Evolutionary conservation across 2,329 filamentous ascomycete species (phyloP).

Genomic region (Herpomyces periplanetae): DNA sequence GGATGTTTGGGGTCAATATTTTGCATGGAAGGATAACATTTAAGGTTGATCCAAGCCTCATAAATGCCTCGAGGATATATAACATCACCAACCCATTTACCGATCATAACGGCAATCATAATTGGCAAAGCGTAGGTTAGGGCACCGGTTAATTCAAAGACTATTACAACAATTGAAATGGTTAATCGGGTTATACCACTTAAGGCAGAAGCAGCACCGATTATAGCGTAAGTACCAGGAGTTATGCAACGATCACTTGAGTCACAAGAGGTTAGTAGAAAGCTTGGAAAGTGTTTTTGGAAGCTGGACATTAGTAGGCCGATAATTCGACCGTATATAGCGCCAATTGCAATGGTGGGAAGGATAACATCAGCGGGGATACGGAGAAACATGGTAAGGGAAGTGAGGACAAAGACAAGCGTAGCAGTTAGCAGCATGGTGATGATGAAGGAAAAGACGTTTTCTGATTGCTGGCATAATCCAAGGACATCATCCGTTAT

Average conservation of each 20-base stretch:
- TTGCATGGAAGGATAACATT: slow-evolving; percentile 78
- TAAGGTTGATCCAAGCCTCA: slow-evolving; percentile 86
- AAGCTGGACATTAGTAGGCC: slow-evolving; percentile 65
- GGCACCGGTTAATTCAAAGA: slow-evolving; percentile 90
- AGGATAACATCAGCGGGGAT: slow-evolving; percentile 84
- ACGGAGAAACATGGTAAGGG: slow-evolving; percentile 65
- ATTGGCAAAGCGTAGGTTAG: slow-evolving; percentile 87
- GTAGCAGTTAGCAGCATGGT: slow-evolving; percentile 41
- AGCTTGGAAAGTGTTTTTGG: slow-evolving; percentile 35
- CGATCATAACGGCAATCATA: slow-evolving; percentile 93
- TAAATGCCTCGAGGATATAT: slow-evolving; percentile 80
- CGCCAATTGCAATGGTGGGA: slow-evolving; percentile 80
- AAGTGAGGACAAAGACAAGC: slow-evolving; percentile 46
- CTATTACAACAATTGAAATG: slow-evolving; percentile 91
- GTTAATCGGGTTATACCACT: slow-evolving; percentile 84
- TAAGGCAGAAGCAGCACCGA: slow-evolving; percentile 73
- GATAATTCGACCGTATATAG: slow-evolving; percentile 49
- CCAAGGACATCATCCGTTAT: slow-evolving; percentile 52
- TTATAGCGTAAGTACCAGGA: slow-evolving; percentile 77
- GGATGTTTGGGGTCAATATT: slow-evolving; percentile 30
- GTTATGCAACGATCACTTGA: slow-evolving; percentile 61
- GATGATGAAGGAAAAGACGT: slow-evolving; percentile 40
- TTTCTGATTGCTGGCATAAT: slow-evolving; percentile 52
- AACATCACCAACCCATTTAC: slow-evolving; percentile 90
- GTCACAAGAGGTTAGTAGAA: slow-evolving; percentile 32